Conservation (phyloP, 2,329 filamentous ascomycete genomes). For the Scorias spongiosa region DNA sequence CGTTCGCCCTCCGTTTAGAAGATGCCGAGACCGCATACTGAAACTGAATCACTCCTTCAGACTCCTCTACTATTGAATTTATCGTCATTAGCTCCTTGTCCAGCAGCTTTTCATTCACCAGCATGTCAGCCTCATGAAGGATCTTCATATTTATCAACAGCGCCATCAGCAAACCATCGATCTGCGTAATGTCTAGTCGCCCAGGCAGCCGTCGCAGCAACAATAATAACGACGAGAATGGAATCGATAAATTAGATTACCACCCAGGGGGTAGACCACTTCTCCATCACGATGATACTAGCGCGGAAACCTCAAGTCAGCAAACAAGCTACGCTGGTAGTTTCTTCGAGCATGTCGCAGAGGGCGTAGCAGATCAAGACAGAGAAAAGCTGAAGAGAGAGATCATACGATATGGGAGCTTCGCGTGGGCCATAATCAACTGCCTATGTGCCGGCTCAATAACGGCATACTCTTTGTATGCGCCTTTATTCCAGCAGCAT, state of each 20-base stretch:
- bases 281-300: conserved; percentile 20
- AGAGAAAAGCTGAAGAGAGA: conserved; percentile 38
- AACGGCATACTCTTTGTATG: conserved; percentile 87
- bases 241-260: conserved; percentile 38
- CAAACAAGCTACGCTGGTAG: conserved; percentile 33
- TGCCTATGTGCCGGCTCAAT: conserved; percentile 80
- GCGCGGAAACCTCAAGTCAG: conserved; percentile 21
- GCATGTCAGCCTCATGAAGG: no score
- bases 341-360: conserved; percentile 46
- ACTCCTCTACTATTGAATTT: no score
- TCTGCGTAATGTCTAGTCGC: not conserved
- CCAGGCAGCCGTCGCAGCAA: not conserved
- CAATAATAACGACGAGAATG: conserved; percentile 1
- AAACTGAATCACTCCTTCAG: no score
- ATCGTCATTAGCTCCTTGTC: no score
- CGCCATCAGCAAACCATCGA: no score
- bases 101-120: no score
- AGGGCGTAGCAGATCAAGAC: conserved; percentile 44
- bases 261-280: conserved; percentile 26
- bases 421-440: conserved; percentile 44
- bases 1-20: no score
- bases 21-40: no score
- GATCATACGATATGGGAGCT: conserved; percentile 39
- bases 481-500: conserved; percentile 71
- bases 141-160: no score